Base-by-base conservation (phyloP, 805 yeast species). In the Dipodascus geniculatus region DNA sequence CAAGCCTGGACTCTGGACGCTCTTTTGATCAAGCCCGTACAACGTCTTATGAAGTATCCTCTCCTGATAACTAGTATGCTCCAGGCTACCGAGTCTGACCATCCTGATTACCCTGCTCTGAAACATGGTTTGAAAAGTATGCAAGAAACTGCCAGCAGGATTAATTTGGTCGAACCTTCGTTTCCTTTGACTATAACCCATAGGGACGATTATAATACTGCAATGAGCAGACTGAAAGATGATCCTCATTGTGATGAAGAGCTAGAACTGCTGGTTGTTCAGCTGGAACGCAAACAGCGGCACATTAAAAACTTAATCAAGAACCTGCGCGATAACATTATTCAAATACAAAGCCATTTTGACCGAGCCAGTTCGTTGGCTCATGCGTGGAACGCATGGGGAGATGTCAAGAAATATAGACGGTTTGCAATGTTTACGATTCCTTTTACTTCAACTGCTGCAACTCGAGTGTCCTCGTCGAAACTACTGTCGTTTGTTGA, bases 21-120 rank as follows among this genome's bases (percentile, higher is more conserved):
- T 2, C 60, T 76, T 31, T 58, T 76, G 22, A 65, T 68, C 49
- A 72, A 70, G 55, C 80, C 80, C 0, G 67, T 76, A 3, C 78
- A 75, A 59, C 61, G 79, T 31, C 56, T 77, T 31, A 60, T 68
- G 33, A 71, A 71, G 56, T 75, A 76, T 50, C 75, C 76, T 0
- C 55, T 72, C 23, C 61, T 72, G 19, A 51, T 72, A 38, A 57
- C 57, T 19, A 57, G 67, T 16, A 50, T 71, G n/a, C 56, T 68
- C 4, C 60, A 63, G 11, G 53, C 49, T 50, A 68, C 71, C 1
- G 57, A 62, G 1, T 55, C 68, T n/a, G 61, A 66, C 20, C 75
- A 75, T 65, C 75, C 78, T 2, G 80, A 75, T 58, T 82, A 78
- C 62, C 77, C 11, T 2, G 51, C 55, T n/a, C 48, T 67, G 11